These are phyloP conservation scores for Candida tammaniensis DNA, from an alignment of 805 yeast species.

Conservation along the genomic window DNA sequence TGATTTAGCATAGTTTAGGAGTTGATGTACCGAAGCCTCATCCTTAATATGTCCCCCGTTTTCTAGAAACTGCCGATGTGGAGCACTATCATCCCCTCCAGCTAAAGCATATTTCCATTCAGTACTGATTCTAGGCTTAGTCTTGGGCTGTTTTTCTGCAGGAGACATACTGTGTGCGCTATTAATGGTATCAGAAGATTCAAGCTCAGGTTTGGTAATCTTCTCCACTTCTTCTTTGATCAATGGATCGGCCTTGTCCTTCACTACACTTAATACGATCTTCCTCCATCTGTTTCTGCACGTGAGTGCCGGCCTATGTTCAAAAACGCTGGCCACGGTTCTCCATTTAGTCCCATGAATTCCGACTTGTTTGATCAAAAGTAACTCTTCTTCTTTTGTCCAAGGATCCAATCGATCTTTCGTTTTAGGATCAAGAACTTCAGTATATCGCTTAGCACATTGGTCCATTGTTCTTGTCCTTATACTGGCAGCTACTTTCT, in stretches of 20 bases:
- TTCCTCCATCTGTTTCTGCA: slow-evolving; percentile 94
- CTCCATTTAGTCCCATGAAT: slow-evolving; percentile 87
- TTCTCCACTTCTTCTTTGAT: slow-evolving; percentile 60
- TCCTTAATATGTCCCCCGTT: slow-evolving; percentile 49
- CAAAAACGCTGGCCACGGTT: slow-evolving; percentile 65
- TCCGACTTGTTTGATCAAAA: slow-evolving; percentile 64
- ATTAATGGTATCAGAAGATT: background rate
- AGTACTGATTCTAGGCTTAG: slow-evolving; percentile 18
- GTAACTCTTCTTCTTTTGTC: slow-evolving; percentile 73
- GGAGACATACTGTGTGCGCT: background rate
- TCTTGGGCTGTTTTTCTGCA: background rate
- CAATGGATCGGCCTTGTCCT: slow-evolving; percentile 57
- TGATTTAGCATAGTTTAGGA: slow-evolving; percentile 59
- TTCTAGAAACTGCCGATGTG: slow-evolving; percentile 20
- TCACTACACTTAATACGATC: slow-evolving; percentile 69
- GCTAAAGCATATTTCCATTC: slow-evolving; percentile 59
- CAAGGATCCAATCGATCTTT: slow-evolving; percentile 77
- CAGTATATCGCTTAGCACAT: slow-evolving; percentile 87
- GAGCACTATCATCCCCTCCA: slow-evolving; percentile 12
- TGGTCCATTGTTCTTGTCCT: slow-evolving; percentile 92
- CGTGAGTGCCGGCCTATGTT: slow-evolving; percentile 81
- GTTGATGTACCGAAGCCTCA: slow-evolving; percentile 52
- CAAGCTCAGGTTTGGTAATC: slow-evolving; percentile 24
- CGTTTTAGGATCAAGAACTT: slow-evolving; percentile 80
- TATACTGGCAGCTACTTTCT: slow-evolving; percentile 70